A percentile compares a stretch with the other conserved stretches of the same genome.
Conservation (phyloP, 2,329 filamentous ascomycete genomes). For the Cercospora citrullina region DNA sequence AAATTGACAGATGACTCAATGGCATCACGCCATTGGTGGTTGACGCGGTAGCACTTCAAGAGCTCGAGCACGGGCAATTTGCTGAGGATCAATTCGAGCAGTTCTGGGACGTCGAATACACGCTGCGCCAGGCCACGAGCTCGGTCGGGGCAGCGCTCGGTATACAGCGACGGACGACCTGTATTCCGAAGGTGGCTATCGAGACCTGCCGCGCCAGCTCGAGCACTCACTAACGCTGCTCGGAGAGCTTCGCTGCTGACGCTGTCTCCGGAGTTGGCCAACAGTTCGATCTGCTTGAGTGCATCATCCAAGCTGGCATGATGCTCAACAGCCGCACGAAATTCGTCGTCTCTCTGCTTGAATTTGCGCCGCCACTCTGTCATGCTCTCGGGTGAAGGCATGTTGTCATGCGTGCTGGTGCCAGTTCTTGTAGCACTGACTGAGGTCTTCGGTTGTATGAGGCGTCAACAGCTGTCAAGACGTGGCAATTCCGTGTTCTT, state of each 20-base stretch:
- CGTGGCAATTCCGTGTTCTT: neutral
- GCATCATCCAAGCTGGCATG: neutral
- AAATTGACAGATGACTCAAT: conserved; percentile 7
- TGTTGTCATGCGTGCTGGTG: neutral
- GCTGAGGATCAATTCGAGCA: conserved; percentile 12
- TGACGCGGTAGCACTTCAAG: conserved; percentile 8
- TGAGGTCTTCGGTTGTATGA: neutral
- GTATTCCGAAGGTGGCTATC: conserved; percentile 10
- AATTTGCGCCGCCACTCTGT: neutral
- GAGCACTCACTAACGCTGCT: neutral
- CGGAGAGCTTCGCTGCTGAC: neutral
- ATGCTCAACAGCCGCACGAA: conserved; percentile 5
- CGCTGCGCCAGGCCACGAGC: conserved; percentile 5
- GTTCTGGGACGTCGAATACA: conserved; percentile 11
- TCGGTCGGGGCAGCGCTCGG: conserved; percentile 8
- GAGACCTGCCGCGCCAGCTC: conserved; percentile 1
- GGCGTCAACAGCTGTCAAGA: neutral
- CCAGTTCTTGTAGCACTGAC: neutral
- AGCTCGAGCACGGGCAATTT: conserved; percentile 12
- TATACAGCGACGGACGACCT: conserved; percentile 2
- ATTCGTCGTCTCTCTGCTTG: conserved; percentile 13
- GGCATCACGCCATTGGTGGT: conserved; percentile 6
- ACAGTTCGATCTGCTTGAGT: neutral
- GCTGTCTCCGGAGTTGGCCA: neutral
- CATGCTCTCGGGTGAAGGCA: conserved; percentile 1